A percentile compares a stretch with the other conserved stretches of the same genome.
phyloP scores from a whole-genome alignment of 1,139 yeast genomes.

The Pichia sp. region DNA sequence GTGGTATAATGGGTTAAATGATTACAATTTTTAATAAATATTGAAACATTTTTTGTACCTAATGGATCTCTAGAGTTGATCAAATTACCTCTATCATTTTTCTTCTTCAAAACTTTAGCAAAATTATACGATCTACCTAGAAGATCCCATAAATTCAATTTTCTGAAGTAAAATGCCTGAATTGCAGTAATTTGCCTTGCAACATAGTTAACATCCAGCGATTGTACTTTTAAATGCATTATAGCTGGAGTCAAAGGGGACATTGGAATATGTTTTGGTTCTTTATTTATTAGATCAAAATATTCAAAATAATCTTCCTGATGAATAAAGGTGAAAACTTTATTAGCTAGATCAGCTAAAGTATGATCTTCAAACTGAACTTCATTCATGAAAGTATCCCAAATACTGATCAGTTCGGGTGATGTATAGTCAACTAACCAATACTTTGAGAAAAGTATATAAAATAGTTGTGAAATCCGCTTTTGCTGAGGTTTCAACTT shows the following conservation, averaged over 20 bases:
- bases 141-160: constrained; percentile 69
- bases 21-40: constrained; percentile 75
- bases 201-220: constrained; percentile 67
- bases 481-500: constrained; percentile 62
- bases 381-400: constrained; percentile 49
- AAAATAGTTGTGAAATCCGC: constrained; percentile 66
- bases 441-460: constrained; percentile 61
- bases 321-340: constrained; percentile 16
- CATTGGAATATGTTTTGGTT: constrained; percentile 12
- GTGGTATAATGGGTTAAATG: constrained; percentile 81
- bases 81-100: neutral
- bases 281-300: constrained; percentile 18
- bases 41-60: constrained; percentile 50
- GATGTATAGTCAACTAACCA: constrained; percentile 43
- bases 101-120: constrained; percentile 29
- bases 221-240: constrained; percentile 44
- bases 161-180: constrained; percentile 62
- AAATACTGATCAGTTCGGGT: constrained; percentile 37
- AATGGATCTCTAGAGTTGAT: constrained; percentile 37
- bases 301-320: constrained; percentile 22
- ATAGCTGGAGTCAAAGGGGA: constrained; percentile 27
- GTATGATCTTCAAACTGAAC: constrained; percentile 10
- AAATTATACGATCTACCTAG: constrained; percentile 74
- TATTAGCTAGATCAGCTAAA: constrained; percentile 17
- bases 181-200: constrained; percentile 82